Base-by-base conservation (phyloP, 768 basidiomycete genomes). In the Termitomyces sp. region DNA sequence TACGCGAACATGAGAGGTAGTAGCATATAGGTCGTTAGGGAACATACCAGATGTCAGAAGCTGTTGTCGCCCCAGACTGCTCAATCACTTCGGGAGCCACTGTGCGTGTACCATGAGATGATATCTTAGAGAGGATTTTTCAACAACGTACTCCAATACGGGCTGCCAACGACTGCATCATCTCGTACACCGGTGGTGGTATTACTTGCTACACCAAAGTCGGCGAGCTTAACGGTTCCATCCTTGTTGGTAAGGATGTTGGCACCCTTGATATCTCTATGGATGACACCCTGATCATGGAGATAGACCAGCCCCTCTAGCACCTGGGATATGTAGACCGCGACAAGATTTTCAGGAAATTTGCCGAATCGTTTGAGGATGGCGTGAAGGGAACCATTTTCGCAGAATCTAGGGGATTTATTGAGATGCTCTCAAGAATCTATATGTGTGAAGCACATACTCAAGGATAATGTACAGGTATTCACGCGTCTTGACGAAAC, bases 11-110 rank as follows among this genome's bases (percentile, higher is more conserved):
- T 56, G n/a, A 56, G 49, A 50, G 50, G 40, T 15, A 32, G 25
- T 4, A n/a, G 16, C 7, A 29, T 18, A 38, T 23, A 27, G 18
- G 23, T 22, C 12, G 3, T 15, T 23, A 41, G 25, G 3, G 39
- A 53, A 42, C 54, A 41, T 60, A 76, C 75, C 97, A 99, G 55
- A 99, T 94, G 70, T 99, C 97, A 16, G 94, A 96, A 13, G 97
- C 89, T 0, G 96, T 97, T 1, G 94, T 95, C 29, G 97, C 96
- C 29, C 97, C 97, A 29, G 88, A 89, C 70, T 99, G 97, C 63
- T 99, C 97, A 54, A 99, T 98, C 44, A 99, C 92, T 71, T 99
- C 97, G 2, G 97, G 97, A 9, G 97, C 95, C 97, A 99, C 90
- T 91, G 60, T 38, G 54, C n/a, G 38, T 16, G 29, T 39, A 7